Base-by-base conservation (phyloP, 345 rosid species). In the Brassica juncea region DNA sequence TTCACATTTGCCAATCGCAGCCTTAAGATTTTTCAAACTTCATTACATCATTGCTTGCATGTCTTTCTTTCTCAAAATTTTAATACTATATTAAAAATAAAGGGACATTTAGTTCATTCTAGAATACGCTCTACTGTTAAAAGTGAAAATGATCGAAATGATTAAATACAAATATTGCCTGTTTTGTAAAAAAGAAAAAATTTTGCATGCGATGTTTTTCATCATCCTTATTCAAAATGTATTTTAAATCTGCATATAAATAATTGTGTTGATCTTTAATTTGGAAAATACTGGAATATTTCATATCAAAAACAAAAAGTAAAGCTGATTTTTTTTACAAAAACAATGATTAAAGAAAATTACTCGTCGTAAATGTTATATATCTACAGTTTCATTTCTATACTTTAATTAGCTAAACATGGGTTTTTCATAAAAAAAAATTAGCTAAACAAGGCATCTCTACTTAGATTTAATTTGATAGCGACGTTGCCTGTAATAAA, bases 31-130 rank as follows among this genome's bases (percentile, higher is more conserved):
- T 49, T n/a, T 49, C 57, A 49, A 49, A 60, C 42, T 55, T 78
- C 44, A 16, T 64, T 78, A 63, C 76, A 71, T 78, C 72, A 63
- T 55, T 28, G 72, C 77, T 71, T 71, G 72, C 60, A 37, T 35
- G 15, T 55, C 61, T 66, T 57, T 71, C 77, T 78, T 64, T 63
- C 67, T 71, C 35, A 27, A n/a, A 35, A 35, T 64, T 52, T n/a
- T 52, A 52, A 52, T 47, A 3, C 54, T 3, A 47, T 47, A 47
- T 10, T 1, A 37, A 34, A 34, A 34, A 34, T 1, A 5, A 34
- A 5, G 37, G 37, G 37, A 39, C 11, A 8, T 8, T 39, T 8
- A 39, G 55, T 52, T 52, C 57, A 52, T 52, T 52, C 65, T 62
- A 52, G 71, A 68, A 68, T 34, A 59, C 21, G n/a, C 5, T 37